A percentile compares a stretch with the other conserved stretches of the same genome.
phyloP scores from a whole-genome alignment of 2,329 filamentous ascomycete genomes.

The Nemania abortiva region DNA sequence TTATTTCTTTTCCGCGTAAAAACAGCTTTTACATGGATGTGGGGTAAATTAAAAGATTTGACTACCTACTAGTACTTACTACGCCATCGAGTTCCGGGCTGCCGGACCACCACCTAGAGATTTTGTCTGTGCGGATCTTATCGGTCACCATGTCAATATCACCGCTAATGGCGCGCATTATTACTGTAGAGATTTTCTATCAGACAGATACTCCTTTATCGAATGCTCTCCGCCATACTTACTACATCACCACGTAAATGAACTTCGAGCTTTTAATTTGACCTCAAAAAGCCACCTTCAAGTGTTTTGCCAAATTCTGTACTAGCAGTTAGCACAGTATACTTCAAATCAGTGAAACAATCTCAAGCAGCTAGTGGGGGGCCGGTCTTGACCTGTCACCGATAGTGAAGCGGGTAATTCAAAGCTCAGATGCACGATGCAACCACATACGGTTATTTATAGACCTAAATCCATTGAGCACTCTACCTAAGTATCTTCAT shows the following conservation, averaged over 20 bases:
- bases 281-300: neutral
- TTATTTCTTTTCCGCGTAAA: neutral
- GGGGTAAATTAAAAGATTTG: neutral
- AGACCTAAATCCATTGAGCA: neutral
- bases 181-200: neutral
- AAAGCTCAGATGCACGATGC: neutral
- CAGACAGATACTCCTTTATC: neutral
- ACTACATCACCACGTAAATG: neutral
- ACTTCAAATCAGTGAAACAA: neutral
- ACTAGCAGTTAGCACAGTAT: neutral
- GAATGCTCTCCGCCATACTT: neutral
- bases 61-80: constrained; percentile 1
- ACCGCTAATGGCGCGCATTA: neutral
- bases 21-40: neutral
- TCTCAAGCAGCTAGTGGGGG: neutral
- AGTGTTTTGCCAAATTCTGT: neutral
- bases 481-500: neutral
- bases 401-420: neutral
- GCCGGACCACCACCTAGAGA: neutral
- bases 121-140: neutral
- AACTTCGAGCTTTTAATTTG: neutral
- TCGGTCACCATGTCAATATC: neutral
- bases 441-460: neutral
- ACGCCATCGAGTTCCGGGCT: neutral
- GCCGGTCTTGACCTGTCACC: neutral